Percentiles rank a stretch among this genome's conserved stretches.
Evolutionary conservation across 2,329 filamentous ascomycete species (phyloP).

Genomic region (Aspergillus hiratsukae): DNA sequence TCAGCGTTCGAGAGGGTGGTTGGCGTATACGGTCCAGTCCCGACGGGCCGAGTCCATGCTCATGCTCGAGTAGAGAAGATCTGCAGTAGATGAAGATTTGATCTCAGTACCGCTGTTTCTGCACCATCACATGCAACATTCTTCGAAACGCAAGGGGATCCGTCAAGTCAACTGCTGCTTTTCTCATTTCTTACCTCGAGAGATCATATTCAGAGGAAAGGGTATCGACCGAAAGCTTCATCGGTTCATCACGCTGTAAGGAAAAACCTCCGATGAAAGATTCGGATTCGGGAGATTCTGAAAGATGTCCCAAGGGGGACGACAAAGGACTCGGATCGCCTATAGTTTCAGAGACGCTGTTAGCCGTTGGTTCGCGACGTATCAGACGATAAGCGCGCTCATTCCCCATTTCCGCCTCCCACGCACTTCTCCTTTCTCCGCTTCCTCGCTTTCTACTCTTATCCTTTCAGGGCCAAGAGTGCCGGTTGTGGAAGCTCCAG

Average conservation of each 20-base stretch:
- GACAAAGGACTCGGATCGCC: constrained; percentile 39
- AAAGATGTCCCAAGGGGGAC: constrained; percentile 33
- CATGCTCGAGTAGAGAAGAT: constrained; percentile 81
- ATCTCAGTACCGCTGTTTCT: constrained; percentile 11
- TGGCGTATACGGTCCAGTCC: constrained; percentile 92
- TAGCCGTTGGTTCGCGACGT: constrained; percentile 4
- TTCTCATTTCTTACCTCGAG: constrained; percentile 59
- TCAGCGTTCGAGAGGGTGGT: constrained; percentile 62
- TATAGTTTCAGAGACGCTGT: constrained; percentile 15
- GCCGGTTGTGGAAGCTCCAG: not conserved
- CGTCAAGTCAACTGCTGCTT: constrained; percentile 2
- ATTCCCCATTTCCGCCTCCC: not conserved
- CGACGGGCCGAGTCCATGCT: constrained; percentile 78
- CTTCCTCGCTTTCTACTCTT: not conserved
- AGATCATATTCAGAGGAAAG: constrained; percentile 65
- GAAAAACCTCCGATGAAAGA: constrained; percentile 45
- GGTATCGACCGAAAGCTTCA: constrained; percentile 74
- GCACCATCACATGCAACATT: constrained; percentile 4
- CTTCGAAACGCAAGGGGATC: constrained; percentile 16
- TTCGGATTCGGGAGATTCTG: constrained; percentile 32
- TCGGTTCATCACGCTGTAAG: constrained; percentile 52
- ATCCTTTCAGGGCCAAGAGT: not conserved
- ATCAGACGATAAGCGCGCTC: not conserved
- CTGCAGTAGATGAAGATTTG: constrained; percentile 42
- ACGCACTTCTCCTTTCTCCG: not conserved